Evolutionary conservation across 306 rosid genomes (phyloP).

Genomic region (Hippophae gyantsensis): DNA sequence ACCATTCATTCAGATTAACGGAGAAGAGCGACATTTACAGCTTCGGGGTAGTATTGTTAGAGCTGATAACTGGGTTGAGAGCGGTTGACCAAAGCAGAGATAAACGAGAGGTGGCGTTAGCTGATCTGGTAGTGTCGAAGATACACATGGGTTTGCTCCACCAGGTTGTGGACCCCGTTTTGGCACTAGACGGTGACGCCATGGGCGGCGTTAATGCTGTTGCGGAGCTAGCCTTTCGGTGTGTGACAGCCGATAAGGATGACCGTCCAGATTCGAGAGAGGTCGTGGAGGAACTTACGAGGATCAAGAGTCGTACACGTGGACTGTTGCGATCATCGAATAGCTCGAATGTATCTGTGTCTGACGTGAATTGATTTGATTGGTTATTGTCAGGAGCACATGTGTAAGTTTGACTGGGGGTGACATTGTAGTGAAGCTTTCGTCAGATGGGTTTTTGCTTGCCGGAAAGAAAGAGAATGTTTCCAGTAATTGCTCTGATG

Average conservation of each 20-base stretch:
- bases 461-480: no score
- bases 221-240: constrained; percentile 87
- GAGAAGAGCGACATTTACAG: constrained; percentile 97
- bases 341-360: constrained; percentile 9
- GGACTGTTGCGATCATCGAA: constrained; percentile 20
- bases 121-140: constrained; percentile 74
- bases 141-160: constrained; percentile 73
- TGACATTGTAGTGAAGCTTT: no score
- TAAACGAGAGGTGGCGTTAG: constrained; percentile 67
- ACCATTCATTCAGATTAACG: constrained; percentile 78
- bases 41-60: constrained; percentile 77
- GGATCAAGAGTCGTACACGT: constrained; percentile 34
- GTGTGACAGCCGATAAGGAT: constrained; percentile 87
- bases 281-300: constrained; percentile 65
- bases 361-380: constrained; percentile 26
- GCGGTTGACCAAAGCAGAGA: constrained; percentile 79
- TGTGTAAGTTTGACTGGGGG: no score
- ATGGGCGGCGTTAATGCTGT: constrained; percentile 40
- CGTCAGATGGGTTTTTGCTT: no score
- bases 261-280: constrained; percentile 84
- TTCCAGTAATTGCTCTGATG: no score
- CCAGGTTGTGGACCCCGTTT: constrained; percentile 62
- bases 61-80: constrained; percentile 59
- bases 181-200: constrained; percentile 27
- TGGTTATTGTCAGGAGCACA: constrained; percentile 1